phyloP scores from a whole-genome alignment of 495 filamentous ascomycete species.

The Apodospora peruviana region DNA sequence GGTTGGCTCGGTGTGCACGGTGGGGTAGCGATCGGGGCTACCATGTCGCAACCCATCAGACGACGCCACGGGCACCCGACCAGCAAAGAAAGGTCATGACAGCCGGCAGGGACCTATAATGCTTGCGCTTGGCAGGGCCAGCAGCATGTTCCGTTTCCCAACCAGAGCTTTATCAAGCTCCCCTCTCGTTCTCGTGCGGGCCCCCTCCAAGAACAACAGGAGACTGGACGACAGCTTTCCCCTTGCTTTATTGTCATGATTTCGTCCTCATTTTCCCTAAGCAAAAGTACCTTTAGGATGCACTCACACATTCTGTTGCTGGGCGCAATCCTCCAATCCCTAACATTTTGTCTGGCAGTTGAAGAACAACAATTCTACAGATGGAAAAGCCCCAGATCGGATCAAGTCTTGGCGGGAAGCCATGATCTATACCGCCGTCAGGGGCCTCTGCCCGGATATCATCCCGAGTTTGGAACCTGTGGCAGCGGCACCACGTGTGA shows the following conservation, averaged over 20 bases:
- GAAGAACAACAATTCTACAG: slow-evolving; percentile 12
- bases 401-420: background rate
- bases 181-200: background rate
- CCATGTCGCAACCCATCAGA: background rate
- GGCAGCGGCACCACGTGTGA: slow-evolving; percentile 23
- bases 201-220: too few relatives aligned
- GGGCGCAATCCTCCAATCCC: background rate
- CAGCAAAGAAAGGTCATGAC: background rate
- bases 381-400: slow-evolving; percentile 7
- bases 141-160: background rate
- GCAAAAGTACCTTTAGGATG: too few relatives aligned
- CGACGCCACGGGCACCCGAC: background rate
- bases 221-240: too few relatives aligned
- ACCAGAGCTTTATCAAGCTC: background rate
- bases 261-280: too few relatives aligned
- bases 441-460: slow-evolving; percentile 18
- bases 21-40: background rate
- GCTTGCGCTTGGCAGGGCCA: background rate
- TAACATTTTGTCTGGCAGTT: slow-evolving; percentile 1
- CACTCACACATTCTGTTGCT: background rate
- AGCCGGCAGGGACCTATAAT: background rate
- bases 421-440: slow-evolving; percentile 16
- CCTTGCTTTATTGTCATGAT: too few relatives aligned
- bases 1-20: background rate
- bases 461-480: slow-evolving; percentile 26